A percentile compares a stretch with the other conserved stretches of the same genome.
Evolutionary conservation across 805 yeast genomes (phyloP).

Genomic region (Saccharomycopsis amapae): DNA sequence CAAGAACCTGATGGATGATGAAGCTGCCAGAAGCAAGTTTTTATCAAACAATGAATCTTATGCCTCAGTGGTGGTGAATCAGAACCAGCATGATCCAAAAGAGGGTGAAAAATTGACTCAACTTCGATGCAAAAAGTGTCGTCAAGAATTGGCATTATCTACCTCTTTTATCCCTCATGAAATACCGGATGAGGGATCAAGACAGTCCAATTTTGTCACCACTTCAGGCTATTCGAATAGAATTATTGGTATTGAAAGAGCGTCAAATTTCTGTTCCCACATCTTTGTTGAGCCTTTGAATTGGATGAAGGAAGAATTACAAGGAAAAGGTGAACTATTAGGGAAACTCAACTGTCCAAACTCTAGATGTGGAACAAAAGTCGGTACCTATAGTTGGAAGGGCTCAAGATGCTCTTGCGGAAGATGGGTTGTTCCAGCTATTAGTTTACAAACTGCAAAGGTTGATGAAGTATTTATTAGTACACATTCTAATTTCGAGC

Average conservation of each 20-base stretch:
- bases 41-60: conserved; percentile 10
- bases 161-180: conserved; percentile 56
- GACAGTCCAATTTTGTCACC: conserved; percentile 59
- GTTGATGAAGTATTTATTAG: conserved; percentile 50
- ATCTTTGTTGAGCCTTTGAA: conserved; percentile 79
- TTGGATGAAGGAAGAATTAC: conserved; percentile 86
- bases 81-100: neutral
- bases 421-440: conserved; percentile 89
- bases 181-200: conserved; percentile 57
- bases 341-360: conserved; percentile 78
- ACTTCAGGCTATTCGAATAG: conserved; percentile 56
- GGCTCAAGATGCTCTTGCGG: conserved; percentile 95
- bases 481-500: conserved; percentile 14
- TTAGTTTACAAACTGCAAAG: conserved; percentile 72
- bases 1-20: conserved; percentile 27
- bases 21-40: conserved; percentile 23
- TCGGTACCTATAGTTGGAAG: conserved; percentile 92
- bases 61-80: neutral
- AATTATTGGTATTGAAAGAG: conserved; percentile 50
- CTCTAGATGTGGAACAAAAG: conserved; percentile 63
- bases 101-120: conserved; percentile 26
- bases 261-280: conserved; percentile 66
- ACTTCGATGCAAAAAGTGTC: conserved; percentile 77
- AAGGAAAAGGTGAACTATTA: conserved; percentile 61
- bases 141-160: conserved; percentile 60